Conservation (phyloP, 225 moss, liverwort and hornwort genomes). For the Rhytidiadelphus loreus region DNA sequence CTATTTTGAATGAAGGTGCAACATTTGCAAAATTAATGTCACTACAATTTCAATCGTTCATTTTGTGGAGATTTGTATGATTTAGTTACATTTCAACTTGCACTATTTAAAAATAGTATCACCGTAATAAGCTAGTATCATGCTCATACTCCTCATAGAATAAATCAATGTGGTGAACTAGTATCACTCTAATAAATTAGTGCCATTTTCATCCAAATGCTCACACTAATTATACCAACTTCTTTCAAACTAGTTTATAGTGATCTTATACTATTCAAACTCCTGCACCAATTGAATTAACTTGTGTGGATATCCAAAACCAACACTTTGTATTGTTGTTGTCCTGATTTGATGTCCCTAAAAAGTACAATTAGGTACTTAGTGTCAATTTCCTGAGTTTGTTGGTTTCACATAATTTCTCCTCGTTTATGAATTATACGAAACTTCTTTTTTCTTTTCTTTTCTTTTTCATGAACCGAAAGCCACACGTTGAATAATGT, state of each 20-base stretch:
- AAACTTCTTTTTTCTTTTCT: no score
- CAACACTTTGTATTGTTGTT: neutral
- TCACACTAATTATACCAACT: neutral
- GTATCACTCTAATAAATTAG: neutral
- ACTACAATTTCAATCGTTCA: no score
- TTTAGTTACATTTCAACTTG: neutral
- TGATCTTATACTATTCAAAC: neutral
- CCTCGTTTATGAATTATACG: no score
- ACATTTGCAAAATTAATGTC: neutral
- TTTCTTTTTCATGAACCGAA: neutral
- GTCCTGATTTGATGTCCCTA: no score
- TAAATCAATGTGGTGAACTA: neutral
- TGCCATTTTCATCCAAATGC: neutral
- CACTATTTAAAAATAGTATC: neutral
- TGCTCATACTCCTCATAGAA: neutral
- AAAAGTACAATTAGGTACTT: no score
- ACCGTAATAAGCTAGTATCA: neutral
- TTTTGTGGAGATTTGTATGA: neutral
- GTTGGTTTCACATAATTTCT: neutral
- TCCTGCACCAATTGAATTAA: neutral
- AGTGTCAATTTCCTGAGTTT: neutral
- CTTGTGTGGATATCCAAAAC: neutral
- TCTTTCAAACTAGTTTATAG: neutral
- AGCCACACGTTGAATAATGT: neutral
- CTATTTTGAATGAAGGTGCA: rapidly evolving